phyloP scores from a whole-genome alignment of 2,329 filamentous ascomycete genomes.

The Chaetomium olivaceum region DNA sequence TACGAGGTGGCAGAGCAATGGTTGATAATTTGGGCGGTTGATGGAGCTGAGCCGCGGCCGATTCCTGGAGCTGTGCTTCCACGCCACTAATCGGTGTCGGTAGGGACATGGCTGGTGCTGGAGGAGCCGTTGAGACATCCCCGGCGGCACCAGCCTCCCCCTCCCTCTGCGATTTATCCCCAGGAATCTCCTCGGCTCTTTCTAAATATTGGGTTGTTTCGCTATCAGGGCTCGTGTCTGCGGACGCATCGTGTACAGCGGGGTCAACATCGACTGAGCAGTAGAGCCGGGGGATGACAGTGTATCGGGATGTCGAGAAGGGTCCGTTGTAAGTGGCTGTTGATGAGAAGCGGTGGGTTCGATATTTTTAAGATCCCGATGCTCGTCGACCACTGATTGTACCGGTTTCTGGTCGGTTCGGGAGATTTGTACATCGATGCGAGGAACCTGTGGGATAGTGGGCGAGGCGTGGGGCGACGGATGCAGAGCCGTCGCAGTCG shows the following conservation, averaged over 20 bases:
- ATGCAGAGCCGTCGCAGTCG: not conserved
- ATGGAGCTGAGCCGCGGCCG: slow-evolving; percentile 35
- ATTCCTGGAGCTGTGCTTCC: slow-evolving; percentile 51
- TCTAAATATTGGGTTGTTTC: slow-evolving; percentile 61
- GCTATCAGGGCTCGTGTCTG: slow-evolving; percentile 73
- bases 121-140: not conserved
- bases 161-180: slow-evolving; percentile 40
- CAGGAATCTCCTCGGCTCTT: slow-evolving; percentile 46
- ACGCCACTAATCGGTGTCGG: slow-evolving; percentile 38
- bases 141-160: slow-evolving; percentile 16
- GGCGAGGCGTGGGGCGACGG: not conserved
- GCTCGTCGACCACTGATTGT: slow-evolving; percentile 13
- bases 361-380: slow-evolving; percentile 32
- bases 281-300: slow-evolving; percentile 65
- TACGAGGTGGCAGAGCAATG: not conserved
- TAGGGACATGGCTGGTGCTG: slow-evolving; percentile 24
- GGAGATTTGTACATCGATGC: slow-evolving; percentile 10
- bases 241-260: slow-evolving; percentile 65
- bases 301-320: slow-evolving; percentile 44
- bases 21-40: not conserved
- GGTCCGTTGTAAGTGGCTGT: slow-evolving; percentile 41
- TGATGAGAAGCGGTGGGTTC: slow-evolving; percentile 32
- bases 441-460: slow-evolving; percentile 1
- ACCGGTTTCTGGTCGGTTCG: not conserved
- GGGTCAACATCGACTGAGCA: slow-evolving; percentile 72